Base-by-base conservation (phyloP, 116 monocot species). In the Cymodocea nodosa region DNA sequence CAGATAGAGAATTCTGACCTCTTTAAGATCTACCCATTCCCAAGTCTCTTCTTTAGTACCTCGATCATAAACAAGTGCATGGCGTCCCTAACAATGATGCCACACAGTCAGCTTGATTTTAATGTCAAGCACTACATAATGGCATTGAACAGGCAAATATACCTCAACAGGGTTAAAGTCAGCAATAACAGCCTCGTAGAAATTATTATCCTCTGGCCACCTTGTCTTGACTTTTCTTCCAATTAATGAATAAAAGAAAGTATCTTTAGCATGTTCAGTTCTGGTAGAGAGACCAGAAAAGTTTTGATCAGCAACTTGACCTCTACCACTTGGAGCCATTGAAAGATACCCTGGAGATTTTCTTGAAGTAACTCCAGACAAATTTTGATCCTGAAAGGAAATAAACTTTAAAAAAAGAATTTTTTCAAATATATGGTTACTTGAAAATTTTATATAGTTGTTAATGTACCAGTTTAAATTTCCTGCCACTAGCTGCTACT, bases 151-250 rank as follows among this genome's bases (percentile, higher is more conserved):
- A 75, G 24, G 20, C 58, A 64, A 68, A 80, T 67, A 64, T 19
- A 90, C 90, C 85, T 90, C 78, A 44, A 39, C 54, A 23, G 82
- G 64, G 56, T 90, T 76, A 60, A 76, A 82, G 19, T 90, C 78
- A 4, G 81, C 87, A 66, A 95, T 87, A 51, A 87, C 80, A 68
- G 90, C 95, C 71, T 95, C 87, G 73, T 95, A 95, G 52, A 95
- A 95, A 68, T 79, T 85, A 64, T 94, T 84, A 75, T 94, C 94
- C 51, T 84, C 84, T 10, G 90, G 94, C 90, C 90, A 94, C 66
- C 90, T 78, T 51, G 89, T 94, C 82, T 69, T 68, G 18, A 90
- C 82, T 81, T 85, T 90, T 23, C 74, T 74, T 50, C 94, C 94
- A 52, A 94, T 70, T 25, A 90, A 70, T 65, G 78, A 75, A 75